Percentiles rank a stretch among this genome's conserved stretches.
phyloP scores from a whole-genome alignment of 768 basidiomycete species.

The Suillus discolor region DNA sequence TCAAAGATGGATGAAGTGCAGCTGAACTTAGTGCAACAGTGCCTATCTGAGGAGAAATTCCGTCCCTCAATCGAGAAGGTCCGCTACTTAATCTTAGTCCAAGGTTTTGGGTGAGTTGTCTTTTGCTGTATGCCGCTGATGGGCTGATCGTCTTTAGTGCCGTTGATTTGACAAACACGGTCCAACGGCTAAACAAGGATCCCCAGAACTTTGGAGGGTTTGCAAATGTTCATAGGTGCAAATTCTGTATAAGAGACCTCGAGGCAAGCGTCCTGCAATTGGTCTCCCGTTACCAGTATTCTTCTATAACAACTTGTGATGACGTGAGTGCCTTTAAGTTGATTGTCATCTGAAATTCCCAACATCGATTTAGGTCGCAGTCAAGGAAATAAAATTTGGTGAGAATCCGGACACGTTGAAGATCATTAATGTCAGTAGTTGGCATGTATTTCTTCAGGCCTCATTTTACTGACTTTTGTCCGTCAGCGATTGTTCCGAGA shows the following conservation, averaged over 20 bases:
- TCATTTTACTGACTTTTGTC: background rate
- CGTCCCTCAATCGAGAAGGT: background rate
- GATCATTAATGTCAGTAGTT: background rate
- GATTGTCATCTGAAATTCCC: background rate
- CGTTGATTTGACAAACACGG: background rate
- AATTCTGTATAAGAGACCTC: background rate
- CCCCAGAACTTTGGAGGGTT: background rate
- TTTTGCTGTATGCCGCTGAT: background rate
- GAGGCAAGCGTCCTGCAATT: background rate
- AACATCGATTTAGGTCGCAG: background rate
- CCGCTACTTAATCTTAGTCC: background rate
- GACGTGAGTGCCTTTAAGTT: background rate
- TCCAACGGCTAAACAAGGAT: background rate
- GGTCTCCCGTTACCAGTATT: background rate
- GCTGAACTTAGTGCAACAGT: background rate
- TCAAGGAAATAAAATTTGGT: background rate
- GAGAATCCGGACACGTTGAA: background rate
- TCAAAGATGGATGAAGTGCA: background rate
- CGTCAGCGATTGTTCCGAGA: slow-evolving; percentile 32
- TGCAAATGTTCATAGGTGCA: background rate
- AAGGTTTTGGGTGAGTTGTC: background rate
- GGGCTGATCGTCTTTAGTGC: background rate
- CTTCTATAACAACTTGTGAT: background rate
- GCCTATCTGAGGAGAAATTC: background rate
- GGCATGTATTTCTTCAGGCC: background rate